Percentiles rank a stretch among this genome's conserved stretches.
These are phyloP conservation scores for Eragrostis curvula DNA, from an alignment of 176 grass and related monocot genomes.

Conservation along the genomic window DNA sequence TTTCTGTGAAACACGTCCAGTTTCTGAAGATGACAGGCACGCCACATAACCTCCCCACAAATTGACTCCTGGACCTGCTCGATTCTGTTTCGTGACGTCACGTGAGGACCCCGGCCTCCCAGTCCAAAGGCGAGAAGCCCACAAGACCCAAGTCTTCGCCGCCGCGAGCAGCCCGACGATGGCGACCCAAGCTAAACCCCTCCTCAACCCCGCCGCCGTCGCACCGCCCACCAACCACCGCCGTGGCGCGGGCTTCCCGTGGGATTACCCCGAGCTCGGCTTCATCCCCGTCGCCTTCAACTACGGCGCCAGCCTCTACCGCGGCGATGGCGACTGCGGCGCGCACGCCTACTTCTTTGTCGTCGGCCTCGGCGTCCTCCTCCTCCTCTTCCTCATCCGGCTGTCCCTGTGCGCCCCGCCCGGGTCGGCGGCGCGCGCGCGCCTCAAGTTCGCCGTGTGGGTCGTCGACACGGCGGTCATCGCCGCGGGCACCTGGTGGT, in stretches of 20 bases:
- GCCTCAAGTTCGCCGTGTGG: background rate
- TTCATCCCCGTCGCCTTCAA: background rate
- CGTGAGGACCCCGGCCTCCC: too few species aligned
- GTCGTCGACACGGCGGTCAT: background rate
- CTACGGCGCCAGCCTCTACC: background rate
- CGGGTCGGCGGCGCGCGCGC: background rate
- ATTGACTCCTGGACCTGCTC: too few species aligned
- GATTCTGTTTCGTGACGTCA: too few species aligned
- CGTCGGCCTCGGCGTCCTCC: background rate
- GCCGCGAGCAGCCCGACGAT: background rate
- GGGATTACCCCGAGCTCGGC: background rate
- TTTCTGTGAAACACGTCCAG: too few species aligned
- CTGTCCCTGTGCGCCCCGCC: background rate
- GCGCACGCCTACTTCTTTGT: background rate
- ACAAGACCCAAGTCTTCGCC: background rate
- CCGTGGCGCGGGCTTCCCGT: too few species aligned
- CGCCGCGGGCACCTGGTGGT: background rate
- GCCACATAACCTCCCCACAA: too few species aligned
- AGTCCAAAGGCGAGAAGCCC: background rate
- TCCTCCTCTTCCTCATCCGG: background rate
- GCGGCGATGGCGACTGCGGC: background rate
- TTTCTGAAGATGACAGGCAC: too few species aligned
- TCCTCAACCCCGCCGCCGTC: background rate
- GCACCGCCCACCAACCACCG: background rate
- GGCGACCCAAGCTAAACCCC: background rate